phyloP scores from a whole-genome alignment of 306 rosid genomes.

The Hippophae rhamnoides region DNA sequence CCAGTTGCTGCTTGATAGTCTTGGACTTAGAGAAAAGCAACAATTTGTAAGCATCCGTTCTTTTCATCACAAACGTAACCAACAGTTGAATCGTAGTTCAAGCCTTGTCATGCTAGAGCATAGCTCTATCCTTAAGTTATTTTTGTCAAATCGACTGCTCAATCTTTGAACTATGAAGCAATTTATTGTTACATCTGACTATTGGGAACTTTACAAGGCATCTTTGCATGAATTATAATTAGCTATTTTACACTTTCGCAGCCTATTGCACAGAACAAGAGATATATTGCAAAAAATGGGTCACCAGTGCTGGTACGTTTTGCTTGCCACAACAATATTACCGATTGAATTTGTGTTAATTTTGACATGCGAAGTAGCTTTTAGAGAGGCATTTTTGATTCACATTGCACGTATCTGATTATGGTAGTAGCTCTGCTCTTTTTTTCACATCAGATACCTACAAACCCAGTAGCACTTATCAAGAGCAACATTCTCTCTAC shows the following conservation, averaged over 20 bases:
- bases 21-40: slow-evolving; percentile 77
- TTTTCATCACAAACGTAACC: not conserved
- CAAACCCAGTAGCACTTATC: slow-evolving; percentile 64
- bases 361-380: not conserved
- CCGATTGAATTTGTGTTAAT: slow-evolving; percentile 10
- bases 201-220: not conserved
- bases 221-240: slow-evolving; percentile 12
- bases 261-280: slow-evolving; percentile 87
- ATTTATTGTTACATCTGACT: not conserved
- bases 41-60: slow-evolving; percentile 57
- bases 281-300: slow-evolving; percentile 80
- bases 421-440: slow-evolving; percentile 7
- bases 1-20: slow-evolving; percentile 53
- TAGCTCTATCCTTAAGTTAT: slow-evolving; percentile 2
- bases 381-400: slow-evolving; percentile 3
- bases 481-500: slow-evolving; percentile 73
- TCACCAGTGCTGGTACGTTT: slow-evolving; percentile 66
- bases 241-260: slow-evolving; percentile 25
- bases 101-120: not conserved
- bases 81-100: not conserved
- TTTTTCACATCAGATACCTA: slow-evolving; percentile 49
- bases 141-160: slow-evolving; percentile 8
- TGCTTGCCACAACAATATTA: slow-evolving; percentile 11
- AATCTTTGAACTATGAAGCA: slow-evolving; percentile 8
- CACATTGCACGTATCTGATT: slow-evolving; percentile 13